Conservation (phyloP, 768 basidiomycete genomes). For the Galerina sulciceps region DNA sequence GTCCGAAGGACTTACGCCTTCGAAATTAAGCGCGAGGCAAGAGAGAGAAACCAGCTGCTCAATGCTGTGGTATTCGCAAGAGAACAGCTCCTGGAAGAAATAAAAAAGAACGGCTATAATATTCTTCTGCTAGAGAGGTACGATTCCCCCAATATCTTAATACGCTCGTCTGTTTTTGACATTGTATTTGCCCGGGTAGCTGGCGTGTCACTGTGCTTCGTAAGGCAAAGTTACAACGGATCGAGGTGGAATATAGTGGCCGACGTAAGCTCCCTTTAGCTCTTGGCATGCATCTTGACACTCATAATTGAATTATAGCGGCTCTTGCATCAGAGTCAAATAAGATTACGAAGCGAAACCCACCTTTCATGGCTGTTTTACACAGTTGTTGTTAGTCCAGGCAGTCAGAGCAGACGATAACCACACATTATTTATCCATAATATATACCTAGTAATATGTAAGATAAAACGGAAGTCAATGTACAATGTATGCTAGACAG, state of each 20-base stretch:
- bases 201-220: conserved; percentile 73
- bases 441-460: conserved; percentile 2
- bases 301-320: conserved; percentile 35
- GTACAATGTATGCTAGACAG: too few species aligned
- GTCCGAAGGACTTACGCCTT: conserved; percentile 67
- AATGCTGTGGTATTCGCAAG: conserved; percentile 66
- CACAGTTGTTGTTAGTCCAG: conserved; percentile 33
- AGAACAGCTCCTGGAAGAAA: conserved; percentile 62
- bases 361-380: conserved; percentile 74
- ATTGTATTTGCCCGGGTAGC: conserved; percentile 35
- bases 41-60: conserved; percentile 49
- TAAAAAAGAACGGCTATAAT: conserved; percentile 62
- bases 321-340: conserved; percentile 51
- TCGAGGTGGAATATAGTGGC: conserved; percentile 72
- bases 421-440: not conserved
- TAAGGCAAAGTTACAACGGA: conserved; percentile 61
- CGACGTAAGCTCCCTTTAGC: conserved; percentile 45
- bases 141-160: conserved; percentile 8
- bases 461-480: not conserved
- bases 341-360: conserved; percentile 47
- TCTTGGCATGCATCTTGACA: conserved; percentile 9
- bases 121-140: conserved; percentile 71
- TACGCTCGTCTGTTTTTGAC: conserved; percentile 1
- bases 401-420: not conserved
- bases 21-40: conserved; percentile 49